Base-by-base conservation (phyloP, 768 basidiomycete species). In the Serendipita sp. region DNA sequence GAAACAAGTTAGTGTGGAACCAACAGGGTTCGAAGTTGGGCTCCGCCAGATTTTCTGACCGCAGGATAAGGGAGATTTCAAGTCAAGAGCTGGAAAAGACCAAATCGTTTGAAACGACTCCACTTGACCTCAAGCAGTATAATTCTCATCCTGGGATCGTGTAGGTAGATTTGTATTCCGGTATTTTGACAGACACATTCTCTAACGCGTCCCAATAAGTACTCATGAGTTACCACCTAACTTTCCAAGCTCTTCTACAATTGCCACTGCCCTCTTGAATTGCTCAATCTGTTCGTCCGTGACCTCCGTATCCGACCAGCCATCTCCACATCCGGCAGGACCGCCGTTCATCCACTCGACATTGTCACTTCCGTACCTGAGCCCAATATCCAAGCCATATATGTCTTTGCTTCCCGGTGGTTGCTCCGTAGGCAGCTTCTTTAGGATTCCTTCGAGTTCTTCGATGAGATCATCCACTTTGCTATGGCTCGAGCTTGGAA, bases 221-320 rank as follows among this genome's bases (percentile, higher is more conserved):
- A n/a, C 34, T 14, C 14, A 38, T 38, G 34, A 5, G 14, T 38
- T 14, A 14, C 34, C 34, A 14, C 34, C 14, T 14, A 38, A 38
- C 14, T 43, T 45, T 5, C 24, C 64, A 3, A 86, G 70, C 64
- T 76, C 69, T 42, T 82, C 72, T 17, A 89, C 78, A 58, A 89
- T 87, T 38, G 78, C 79, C 1, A 90, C 81, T 1, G 86, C 89
- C 17, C 83, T 72, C 71, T 76, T 78, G 70, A 90, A 91, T 71
- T 81, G 76, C n/a, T 62, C 73, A 73, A 82, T 86, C 62, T 90
- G 73, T 67, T 82, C 82, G 13, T 76, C 78, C 26, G 81, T 81
- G 13, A 83, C 73, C 64, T 79, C 70, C 14, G 78, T 77, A 0
- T 65, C 56, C 66, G 81, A 82, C 4, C 22, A 58, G 9, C 79